phyloP scores from a whole-genome alignment of 768 basidiomycete genomes.

The Leucosporidium scottii region DNA sequence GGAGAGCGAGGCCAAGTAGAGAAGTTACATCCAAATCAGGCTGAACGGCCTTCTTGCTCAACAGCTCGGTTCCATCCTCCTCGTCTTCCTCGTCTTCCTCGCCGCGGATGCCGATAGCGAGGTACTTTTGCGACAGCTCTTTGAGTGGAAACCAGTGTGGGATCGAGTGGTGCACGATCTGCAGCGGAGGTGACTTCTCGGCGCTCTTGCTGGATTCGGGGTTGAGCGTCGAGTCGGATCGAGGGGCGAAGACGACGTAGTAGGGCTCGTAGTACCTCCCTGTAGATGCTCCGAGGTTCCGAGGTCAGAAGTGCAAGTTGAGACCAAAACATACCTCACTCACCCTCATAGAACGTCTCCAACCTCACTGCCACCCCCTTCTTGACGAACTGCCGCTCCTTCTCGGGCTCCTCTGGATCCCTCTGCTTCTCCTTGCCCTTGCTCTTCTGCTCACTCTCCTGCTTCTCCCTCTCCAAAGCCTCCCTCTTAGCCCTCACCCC shows the following conservation, averaged over 20 bases:
- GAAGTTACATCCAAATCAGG: conserved; percentile 8
- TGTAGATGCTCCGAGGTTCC: neutral
- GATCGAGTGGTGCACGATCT: conserved; percentile 11
- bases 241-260: conserved; percentile 11
- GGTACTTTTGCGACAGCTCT: neutral
- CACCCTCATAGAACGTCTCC: conserved; percentile 15
- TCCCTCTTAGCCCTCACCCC: conserved; percentile 9
- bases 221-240: neutral
- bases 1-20: too few relatives aligned
- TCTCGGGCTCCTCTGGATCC: neutral
- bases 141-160: conserved; percentile 6
- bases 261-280: conserved; percentile 16
- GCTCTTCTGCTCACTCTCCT: neutral
- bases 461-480: conserved; percentile 1
- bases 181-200: neutral
- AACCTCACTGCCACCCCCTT: conserved; percentile 8
- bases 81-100: neutral
- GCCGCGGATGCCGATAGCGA: neutral
- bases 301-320: neutral
- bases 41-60: neutral
- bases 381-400: neutral
- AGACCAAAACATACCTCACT: neutral
- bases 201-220: neutral
- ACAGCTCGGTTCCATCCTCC: neutral
- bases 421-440: neutral